Base-by-base conservation (phyloP, 108 stramenopile genomes). In the Pelagomonas calceolata region DNA sequence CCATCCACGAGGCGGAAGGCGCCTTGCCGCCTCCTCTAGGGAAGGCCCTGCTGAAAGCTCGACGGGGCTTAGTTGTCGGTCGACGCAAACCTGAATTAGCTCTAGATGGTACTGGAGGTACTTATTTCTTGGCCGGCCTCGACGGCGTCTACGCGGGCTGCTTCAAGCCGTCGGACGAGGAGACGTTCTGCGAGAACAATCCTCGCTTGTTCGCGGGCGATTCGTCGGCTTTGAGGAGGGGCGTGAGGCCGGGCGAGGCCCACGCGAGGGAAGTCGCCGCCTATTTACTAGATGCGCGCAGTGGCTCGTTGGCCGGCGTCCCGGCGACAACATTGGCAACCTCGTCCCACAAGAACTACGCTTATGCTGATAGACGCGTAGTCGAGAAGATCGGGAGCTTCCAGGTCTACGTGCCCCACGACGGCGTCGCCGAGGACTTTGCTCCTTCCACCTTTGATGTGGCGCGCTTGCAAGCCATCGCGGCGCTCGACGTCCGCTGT, bases 101-200 rank as follows among this genome's bases (percentile, higher is more conserved):
- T 16, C 70, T 93, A 30, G 96, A 98, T 72, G 96, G 98, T 36
- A 90, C 91, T 4, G 96, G 96, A 29, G 98, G 98, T 45, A 92
- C 95, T 7, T 99, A 99, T 83, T 95, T 97, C 77, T 12, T 43
- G 5, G 9, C 39, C 9, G 39, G 39, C 39, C 76, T 98, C 18
- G 82, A 86, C 65, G 90, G 93, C 80, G 85, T 88, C 0, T 68
- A 81, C 9, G 94, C 92, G 51, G 95, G 86, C 4, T 94, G 93
- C 31, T 99, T 97, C 83, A 99, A 99, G 73, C 95, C 98, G 26
- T 82, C 87, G 15, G 98, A 99, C 79, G 98, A 99, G 75, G 98
- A 99, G 75, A 96, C 96, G 0, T 95, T 91, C 75, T 92, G 94
- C 21, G 91, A 89, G 75, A 97, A 96, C 82, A 99, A 99, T 75